Base-by-base conservation (phyloP, 75 land plant genomes). In the Ceratopteris richardii region DNA sequence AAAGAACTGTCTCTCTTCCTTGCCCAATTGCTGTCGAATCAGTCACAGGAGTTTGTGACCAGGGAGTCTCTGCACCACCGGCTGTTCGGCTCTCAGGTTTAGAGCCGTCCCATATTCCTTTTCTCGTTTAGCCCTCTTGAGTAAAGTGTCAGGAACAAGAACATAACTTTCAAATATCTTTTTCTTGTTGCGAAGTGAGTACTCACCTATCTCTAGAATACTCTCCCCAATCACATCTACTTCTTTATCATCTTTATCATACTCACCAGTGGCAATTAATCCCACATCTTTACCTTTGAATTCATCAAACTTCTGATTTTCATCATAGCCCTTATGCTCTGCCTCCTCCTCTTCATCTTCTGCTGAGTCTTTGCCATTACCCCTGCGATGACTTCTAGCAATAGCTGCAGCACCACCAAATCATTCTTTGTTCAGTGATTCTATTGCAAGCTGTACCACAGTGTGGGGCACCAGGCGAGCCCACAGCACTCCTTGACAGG, bases 11-110 rank as follows among this genome's bases (percentile, higher is more conserved):
- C 7, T 90, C 90, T 66, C 95, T 73, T 7, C 98, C 98, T 57
- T 88, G 90, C 33, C 98, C 98, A 17, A 85, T 95, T 7, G 95
- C 98, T 0, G 95, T 88, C 47, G 88, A 73, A 67, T 88, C 96
- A 0, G 95, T 93, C 13, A 93, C 95, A 0, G 90, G 95, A 0
- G 95, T 93, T 59, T 93, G 90, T 1, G 74, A 54, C 77, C 79
- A 92, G 0, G 98, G 95, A 0, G 98, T 93, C 60, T 93, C 96
- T 0, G 86, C 80, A 28, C 98, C 98, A 10, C 87, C 84, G 1
- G 79, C 84, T 1, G 81, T 84, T 18, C 98, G 48, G 46, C 89
- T 84, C 61, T 86, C 0, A 95, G 98, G 50, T 93, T 95, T 36
- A 93, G 63, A 2, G 90, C 98, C 0, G 84, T 82, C 0, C 82